Percentiles rank a stretch among this genome's conserved stretches.
Conservation (phyloP, 139 green algal genomes). For the Desmodesmus armatus region DNA sequence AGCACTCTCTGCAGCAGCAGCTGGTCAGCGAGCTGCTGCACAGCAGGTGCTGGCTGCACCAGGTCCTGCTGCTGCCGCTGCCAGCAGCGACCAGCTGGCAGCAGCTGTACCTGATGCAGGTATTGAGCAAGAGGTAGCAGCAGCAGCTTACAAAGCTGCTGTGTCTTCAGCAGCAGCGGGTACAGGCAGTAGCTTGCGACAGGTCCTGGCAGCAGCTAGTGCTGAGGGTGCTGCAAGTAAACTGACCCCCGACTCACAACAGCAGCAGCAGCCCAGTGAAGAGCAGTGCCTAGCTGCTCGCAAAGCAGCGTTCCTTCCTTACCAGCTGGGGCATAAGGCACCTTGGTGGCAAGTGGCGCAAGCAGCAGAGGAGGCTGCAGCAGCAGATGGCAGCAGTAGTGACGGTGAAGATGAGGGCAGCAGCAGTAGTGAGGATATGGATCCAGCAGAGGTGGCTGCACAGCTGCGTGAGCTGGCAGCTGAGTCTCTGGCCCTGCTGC, state of each 20-base stretch:
- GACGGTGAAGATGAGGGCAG: neutral
- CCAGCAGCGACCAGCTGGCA: neutral
- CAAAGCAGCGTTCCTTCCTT: conserved; percentile 79
- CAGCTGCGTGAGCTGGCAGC: conserved; percentile 73
- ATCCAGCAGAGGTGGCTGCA: conserved; percentile 58
- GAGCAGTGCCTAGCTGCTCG: conserved; percentile 56
- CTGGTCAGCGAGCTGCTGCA: neutral
- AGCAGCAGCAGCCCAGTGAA: conserved; percentile 24
- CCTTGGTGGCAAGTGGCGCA: conserved; percentile 89
- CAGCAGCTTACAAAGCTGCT: neutral
- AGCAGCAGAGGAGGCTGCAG: neutral
- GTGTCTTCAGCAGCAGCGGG: neutral
- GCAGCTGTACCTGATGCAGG: neutral
- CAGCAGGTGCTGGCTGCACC: conserved; percentile 23
- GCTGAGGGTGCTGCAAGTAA: too few relatives aligned
- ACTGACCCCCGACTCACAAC: too few relatives aligned
- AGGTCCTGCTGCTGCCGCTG: conserved; percentile 31
- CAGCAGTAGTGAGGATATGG: conserved; percentile 47
- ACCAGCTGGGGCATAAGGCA: conserved; percentile 78
- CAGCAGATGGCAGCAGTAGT: neutral
- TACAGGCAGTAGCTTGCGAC: neutral
- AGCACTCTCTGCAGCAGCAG: neutral
- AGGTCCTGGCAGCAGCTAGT: neutral
- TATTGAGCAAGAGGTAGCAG: neutral
- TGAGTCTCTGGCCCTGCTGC: conserved; percentile 84